Conservation (phyloP, 2,329 filamentous ascomycete genomes). For the Diplodia mutila region DNA sequence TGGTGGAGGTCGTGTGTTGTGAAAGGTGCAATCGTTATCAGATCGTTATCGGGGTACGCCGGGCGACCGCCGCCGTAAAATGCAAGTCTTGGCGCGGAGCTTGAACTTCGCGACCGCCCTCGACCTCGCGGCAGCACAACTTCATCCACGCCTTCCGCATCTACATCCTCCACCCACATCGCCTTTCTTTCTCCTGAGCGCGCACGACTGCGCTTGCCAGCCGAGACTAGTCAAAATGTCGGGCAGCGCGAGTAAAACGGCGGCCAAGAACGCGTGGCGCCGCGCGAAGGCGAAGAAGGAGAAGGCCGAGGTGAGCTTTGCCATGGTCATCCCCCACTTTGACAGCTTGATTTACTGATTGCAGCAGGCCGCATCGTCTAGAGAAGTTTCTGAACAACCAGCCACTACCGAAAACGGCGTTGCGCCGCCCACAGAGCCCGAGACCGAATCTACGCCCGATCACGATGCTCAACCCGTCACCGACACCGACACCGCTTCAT, state of each 20-base stretch:
- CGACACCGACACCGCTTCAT: conserved; percentile 34
- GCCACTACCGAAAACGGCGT: conserved; percentile 37
- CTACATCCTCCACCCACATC: neutral
- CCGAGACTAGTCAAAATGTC: conserved; percentile 13
- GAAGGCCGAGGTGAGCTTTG: conserved; percentile 64
- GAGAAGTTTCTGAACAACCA: conserved; percentile 40
- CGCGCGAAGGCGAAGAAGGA: conserved; percentile 93
- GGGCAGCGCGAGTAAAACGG: conserved; percentile 6
- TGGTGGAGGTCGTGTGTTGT: neutral
- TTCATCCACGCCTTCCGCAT: neutral
- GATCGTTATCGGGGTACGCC: neutral
- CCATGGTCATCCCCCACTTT: neutral
- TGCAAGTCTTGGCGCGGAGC: conserved; percentile 24
- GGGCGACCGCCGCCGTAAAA: neutral
- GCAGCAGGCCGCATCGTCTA: conserved; percentile 12
- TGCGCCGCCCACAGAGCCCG: conserved; percentile 35
- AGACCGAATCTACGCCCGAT: conserved; percentile 12
- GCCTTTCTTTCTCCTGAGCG: neutral
- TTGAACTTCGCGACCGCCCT: conserved; percentile 20
- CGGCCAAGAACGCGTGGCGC: conserved; percentile 85
- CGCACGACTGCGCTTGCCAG: neutral
- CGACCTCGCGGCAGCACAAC: conserved; percentile 7
- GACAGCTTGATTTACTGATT: neutral
- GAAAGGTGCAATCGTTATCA: neutral
- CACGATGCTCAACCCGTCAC: conserved; percentile 32